Conservation (phyloP, 2,329 filamentous ascomycete species). For the Cladosporium sp. region DNA sequence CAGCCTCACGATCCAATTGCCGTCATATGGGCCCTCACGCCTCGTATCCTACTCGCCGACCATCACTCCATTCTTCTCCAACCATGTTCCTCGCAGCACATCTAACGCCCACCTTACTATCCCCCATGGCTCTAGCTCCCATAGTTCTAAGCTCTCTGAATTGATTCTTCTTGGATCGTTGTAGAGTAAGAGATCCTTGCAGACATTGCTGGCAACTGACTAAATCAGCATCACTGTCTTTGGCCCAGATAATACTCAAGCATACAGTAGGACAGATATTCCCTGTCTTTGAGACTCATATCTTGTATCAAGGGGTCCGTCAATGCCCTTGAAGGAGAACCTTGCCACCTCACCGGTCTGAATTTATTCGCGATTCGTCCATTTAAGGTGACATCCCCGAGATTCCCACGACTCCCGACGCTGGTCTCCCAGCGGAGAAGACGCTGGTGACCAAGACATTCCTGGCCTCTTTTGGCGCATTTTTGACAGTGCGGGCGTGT, state of each 20-base stretch:
- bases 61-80: not conserved
- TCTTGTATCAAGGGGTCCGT: constrained; percentile 12
- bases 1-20: constrained; percentile 17
- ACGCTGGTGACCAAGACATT: constrained; percentile 63
- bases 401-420: constrained; percentile 53
- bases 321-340: not conserved
- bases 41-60: not conserved
- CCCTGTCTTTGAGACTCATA: not conserved
- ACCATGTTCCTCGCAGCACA: constrained; percentile 40
- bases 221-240: not conserved
- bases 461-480: constrained; percentile 55
- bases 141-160: constrained; percentile 47
- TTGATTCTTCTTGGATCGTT: constrained; percentile 48
- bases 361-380: constrained; percentile 28
- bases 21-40: not conserved
- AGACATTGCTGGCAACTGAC: constrained; percentile 45
- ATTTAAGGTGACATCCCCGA: constrained; percentile 56
- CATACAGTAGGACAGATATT: constrained; percentile 16
- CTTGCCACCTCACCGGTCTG: not conserved
- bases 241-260: constrained; percentile 26
- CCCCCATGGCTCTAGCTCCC: constrained; percentile 40
- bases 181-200: constrained; percentile 56
- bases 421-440: constrained; percentile 61
- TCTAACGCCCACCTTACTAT: constrained; percentile 39
- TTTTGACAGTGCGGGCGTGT: constrained; percentile 62